Evolutionary conservation across 371 early-diverging fungal genomes (phyloP), one percentile per base, ranked within the genome.

Genomic region (Mucor mucedo): DNA sequence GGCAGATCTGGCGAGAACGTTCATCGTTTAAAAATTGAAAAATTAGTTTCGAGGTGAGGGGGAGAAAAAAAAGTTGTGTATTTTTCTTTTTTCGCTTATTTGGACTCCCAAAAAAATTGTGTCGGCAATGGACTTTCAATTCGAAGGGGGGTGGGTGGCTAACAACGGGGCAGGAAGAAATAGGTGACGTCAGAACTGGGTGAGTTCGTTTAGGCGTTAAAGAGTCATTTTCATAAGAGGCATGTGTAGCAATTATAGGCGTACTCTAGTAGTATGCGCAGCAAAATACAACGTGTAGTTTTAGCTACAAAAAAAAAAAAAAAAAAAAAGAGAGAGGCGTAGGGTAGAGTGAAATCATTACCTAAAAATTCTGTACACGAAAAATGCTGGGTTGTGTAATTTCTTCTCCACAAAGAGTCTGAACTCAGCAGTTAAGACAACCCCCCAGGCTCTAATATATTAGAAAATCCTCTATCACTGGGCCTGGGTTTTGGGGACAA

Each of bases 1-100:
- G 69, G 73, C 83, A 65, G 85, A 79, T 69, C 85, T 80, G 65
- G 83, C 78, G 69, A 88, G 73, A 67, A 86, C 80, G 78, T 81
- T 86, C 88, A 88, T 88, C 64, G 50, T 57, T 63, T 35, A 35
- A 35, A 35, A 42, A 38, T 47, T 49, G 39, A 66, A 55, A 61
- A 55, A 44, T 45, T 47, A 29, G 49, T 56, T 52, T 58, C 60
- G 53, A 11, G 27, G 58, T 64, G 58, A 64, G 58, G 58, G 58
- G 21, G 47, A 45, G 58, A 67, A 68, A 63, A 56, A 63, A 59
- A 59, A 45, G 33, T 49, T 29, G 14, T 58, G 14, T 58, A 35
- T 59, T 58, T 64, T 56, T 52, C 44, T 32, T 50, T 41, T 66
- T 60, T 48, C 38, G 71, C 65, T 49, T 64, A 60, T 58, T 69